These are phyloP conservation scores for Chondrostereum purpureum DNA, from an alignment of 1,284 basidiomycete species.

Conservation along the genomic window DNA sequence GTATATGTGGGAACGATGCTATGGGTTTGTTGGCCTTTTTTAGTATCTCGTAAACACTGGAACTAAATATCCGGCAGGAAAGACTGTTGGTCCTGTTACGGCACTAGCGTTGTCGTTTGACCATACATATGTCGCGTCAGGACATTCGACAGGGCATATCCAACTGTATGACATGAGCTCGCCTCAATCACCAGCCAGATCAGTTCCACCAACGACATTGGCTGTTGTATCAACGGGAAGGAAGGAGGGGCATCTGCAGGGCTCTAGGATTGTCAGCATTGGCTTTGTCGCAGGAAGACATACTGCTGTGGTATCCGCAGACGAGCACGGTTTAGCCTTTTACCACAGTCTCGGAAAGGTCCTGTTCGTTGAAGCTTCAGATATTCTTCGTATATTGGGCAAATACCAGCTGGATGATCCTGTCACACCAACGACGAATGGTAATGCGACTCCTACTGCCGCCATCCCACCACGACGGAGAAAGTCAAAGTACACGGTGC, in stretches of 20 bases:
- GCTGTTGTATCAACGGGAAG: slow-evolving; percentile 70
- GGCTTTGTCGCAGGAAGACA: slow-evolving; percentile 92
- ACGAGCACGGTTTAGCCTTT: slow-evolving; percentile 89
- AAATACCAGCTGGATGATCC: slow-evolving; percentile 68
- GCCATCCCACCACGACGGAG: slow-evolving; percentile 30
- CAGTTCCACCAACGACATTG: slow-evolving; percentile 67
- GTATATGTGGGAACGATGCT: slow-evolving; percentile 66
- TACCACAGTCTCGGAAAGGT: slow-evolving; percentile 95
- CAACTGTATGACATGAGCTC: slow-evolving; percentile 81
- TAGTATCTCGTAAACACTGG: slow-evolving; percentile 3
- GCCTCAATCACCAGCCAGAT: slow-evolving; percentile 61
- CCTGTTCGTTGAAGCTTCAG: slow-evolving; percentile 91
- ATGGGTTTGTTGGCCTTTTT: slow-evolving; percentile 49
- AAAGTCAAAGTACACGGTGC: slow-evolving; percentile 52
- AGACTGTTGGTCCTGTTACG: slow-evolving; percentile 74
- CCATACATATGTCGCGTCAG: slow-evolving; percentile 88
- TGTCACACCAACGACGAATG: neutral
- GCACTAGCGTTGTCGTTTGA: slow-evolving; percentile 90
- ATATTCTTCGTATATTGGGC: slow-evolving; percentile 91
- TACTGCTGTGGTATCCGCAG: slow-evolving; percentile 89
- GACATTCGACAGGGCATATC: slow-evolving; percentile 82
- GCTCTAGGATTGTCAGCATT: slow-evolving; percentile 82
- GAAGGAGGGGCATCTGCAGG: slow-evolving; percentile 87
- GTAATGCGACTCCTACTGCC: neutral
- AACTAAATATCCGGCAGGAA: slow-evolving; percentile 35